Evolutionary conservation across 2,329 filamentous ascomycete species (phyloP), one percentile per base, ranked within the genome.

Genomic region (Apiospora kogelbergensis): DNA sequence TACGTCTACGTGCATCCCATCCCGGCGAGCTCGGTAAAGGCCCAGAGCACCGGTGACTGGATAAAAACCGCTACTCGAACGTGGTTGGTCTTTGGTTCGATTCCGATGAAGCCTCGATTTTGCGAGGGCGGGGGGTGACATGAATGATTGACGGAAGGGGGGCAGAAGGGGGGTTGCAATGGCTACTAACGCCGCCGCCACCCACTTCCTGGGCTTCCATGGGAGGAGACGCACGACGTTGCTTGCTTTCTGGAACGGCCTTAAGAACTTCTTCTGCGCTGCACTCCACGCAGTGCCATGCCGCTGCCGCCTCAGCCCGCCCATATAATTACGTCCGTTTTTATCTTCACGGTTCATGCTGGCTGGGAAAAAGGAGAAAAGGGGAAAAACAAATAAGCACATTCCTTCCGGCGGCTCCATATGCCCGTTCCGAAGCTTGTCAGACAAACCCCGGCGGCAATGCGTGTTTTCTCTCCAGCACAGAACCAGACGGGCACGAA

Each of bases 41-140:
- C 53, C 30, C 30, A 60, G 53, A 60, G 53, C 26, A 60, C 53
- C 53, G 53, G 53, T 60, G 53, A 60, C 30, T 60, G 53, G 53
- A 30, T 37, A 60, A 57, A 37, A n/a, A 42, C 40, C 11, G 5
- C 9, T 42, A 17, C n/a, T 30, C 17, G 53, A 30, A 13, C 7
- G 53, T 33, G 53, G 53, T 30, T 60, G 53, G 53, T 33, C 53
- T n/a, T n/a, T 60, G 53, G 30, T 30, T 37, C 20, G 42, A n/a
- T 45, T 42, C 17, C 53, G 53, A 60, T 37, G 15, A 60, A 60
- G 53, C 30, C 30, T 60, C 53, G 17, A 60, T 60, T 60, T 10
- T 13, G 15, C 30, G 15, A 60, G 26, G 3, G 33, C 33, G 20
- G 53, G 53, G 2, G 53, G 53, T 26, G 53, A 17, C 5, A 30